A percentile compares a stretch with the other conserved stretches of the same genome.
Evolutionary conservation across 257 asterid species (phyloP).

Genomic region (Solanum bukasovii): DNA sequence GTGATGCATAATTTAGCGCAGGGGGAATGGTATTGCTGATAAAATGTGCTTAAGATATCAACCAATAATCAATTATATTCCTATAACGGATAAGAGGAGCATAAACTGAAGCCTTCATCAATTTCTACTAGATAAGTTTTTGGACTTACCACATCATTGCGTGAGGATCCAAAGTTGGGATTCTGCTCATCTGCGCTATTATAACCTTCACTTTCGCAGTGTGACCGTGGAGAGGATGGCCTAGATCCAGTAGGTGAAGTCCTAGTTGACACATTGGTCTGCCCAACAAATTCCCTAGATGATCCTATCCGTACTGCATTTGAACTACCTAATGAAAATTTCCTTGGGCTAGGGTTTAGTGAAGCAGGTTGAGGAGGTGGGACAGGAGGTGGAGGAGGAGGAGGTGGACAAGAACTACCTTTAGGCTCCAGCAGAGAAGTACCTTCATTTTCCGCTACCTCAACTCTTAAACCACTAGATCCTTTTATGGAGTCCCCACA

Average conservation of each 20-base stretch:
- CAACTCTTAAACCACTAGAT: slow-evolving; percentile 26
- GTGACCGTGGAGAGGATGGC: slow-evolving; percentile 94
- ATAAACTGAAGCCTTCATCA: not conserved
- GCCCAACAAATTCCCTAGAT: slow-evolving; percentile 52
- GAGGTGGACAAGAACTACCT: slow-evolving; percentile 74
- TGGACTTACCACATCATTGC: slow-evolving; percentile 76
- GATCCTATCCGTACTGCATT: slow-evolving; percentile 45
- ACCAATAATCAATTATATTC: not conserved
- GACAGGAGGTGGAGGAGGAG: slow-evolving; percentile 96
- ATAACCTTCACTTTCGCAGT: slow-evolving; percentile 88
- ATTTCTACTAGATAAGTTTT: not conserved
- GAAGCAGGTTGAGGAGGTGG: slow-evolving; percentile 84
- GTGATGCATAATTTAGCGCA: not conserved
- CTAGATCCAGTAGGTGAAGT: slow-evolving; percentile 84
- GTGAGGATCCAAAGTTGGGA: slow-evolving; percentile 53
- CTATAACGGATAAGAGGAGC: not conserved
- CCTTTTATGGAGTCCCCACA: slow-evolving; percentile 35
- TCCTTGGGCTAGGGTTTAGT: slow-evolving; percentile 31
- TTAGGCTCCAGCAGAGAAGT: slow-evolving; percentile 41
- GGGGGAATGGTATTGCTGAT: not conserved
- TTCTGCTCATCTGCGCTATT: slow-evolving; percentile 95
- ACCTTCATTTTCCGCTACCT: slow-evolving; percentile 47
- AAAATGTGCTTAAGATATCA: not conserved
- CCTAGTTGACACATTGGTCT: slow-evolving; percentile 63
- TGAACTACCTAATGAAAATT: slow-evolving; percentile 37